Base-by-base conservation (phyloP, 2,329 filamentous ascomycete species). In the Xylaria sp. region DNA sequence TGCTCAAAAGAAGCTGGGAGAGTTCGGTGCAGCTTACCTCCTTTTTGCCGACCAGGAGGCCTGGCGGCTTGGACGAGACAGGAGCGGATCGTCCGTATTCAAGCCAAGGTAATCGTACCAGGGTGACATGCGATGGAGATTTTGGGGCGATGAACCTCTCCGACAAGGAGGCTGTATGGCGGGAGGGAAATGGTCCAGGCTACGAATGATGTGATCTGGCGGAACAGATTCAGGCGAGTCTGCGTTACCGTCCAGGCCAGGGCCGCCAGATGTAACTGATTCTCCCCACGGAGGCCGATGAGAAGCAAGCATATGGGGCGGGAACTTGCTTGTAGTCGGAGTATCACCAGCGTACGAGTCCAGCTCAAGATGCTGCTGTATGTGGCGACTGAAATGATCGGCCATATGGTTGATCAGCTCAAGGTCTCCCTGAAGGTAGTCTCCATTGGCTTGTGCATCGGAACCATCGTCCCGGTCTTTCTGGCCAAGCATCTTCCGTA, bases 221-320 rank as follows among this genome's bases (percentile, higher is more conserved):
- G n/a, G 46, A 11, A 21, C 40, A 43, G 26, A 59, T 51, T 56
- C 39, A 52, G 61, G 63, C 45, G 59, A 65, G 54, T 67, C 65
- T 51, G 63, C 51, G 39, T 64, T 64, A 39, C 65, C 62, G 50
- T 67, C 65, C 22, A 65, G 56, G 40, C 65, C 63, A 19, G 65
- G 63, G 43, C 46, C 48, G 39, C 40, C 37, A 44, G 49, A n/a
- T 21, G 8, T 18, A 39, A 9, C 18, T 45, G 42, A 16, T 45
- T 20, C 50, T 13, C 21, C 42, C 11, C 22, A 13, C 1, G 26
- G 19, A 4, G 19, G 18, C 19, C 49, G 24, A 11, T 21, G 26
- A 13, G 49, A 18, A 42, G 20, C 11, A 11, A 40, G 7, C 22
- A 43, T 48, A 4, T 22, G 13, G 8, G 41, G 19, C 13, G 42